A percentile compares a stretch with the other conserved stretches of the same genome.
Evolutionary conservation across 2,329 filamentous ascomycete genomes (phyloP).

Genomic region (Lasiodiplodia citricola): DNA sequence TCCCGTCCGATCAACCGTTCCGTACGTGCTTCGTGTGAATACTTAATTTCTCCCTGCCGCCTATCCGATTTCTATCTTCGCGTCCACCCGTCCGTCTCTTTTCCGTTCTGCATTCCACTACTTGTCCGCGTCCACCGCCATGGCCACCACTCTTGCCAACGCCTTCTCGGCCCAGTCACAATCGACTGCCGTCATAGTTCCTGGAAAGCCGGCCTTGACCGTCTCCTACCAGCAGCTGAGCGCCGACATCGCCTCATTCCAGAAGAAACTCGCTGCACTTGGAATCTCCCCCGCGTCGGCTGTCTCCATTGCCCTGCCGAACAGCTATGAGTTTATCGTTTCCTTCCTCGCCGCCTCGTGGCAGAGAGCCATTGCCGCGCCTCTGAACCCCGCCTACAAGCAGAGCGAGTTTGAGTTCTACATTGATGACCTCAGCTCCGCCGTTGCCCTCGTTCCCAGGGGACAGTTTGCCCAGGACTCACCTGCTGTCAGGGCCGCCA

Average conservation of each 20-base stretch:
- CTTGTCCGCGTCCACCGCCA: constrained; percentile 36
- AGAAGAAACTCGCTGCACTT: constrained; percentile 75
- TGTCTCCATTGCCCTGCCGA: constrained; percentile 82
- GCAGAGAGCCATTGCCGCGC: constrained; percentile 82
- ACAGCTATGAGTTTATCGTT: constrained; percentile 87
- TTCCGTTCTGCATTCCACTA: neutral
- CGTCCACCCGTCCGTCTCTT: neutral
- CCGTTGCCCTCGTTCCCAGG: constrained; percentile 75
- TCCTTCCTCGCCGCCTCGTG: constrained; percentile 85
- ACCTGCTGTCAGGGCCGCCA: constrained; percentile 75
- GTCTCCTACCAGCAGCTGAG: constrained; percentile 72
- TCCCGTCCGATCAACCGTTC: constrained; percentile 14
- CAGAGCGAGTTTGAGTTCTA: constrained; percentile 92
- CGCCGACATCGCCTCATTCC: constrained; percentile 71
- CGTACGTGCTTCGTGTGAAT: neutral
- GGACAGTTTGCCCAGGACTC: constrained; percentile 71
- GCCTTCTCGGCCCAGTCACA: constrained; percentile 59
- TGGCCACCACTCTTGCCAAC: constrained; percentile 65
- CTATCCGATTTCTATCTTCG: neutral
- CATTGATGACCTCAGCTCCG: constrained; percentile 83
- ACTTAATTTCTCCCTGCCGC: neutral
- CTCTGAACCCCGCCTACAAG: constrained; percentile 88
- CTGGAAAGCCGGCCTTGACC: constrained; percentile 68
- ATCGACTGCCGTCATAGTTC: constrained; percentile 73
- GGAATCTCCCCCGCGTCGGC: constrained; percentile 72